These are phyloP conservation scores for Neurospora sp. DNA, from an alignment of 495 filamentous ascomycete genomes.

Conservation along the genomic window DNA sequence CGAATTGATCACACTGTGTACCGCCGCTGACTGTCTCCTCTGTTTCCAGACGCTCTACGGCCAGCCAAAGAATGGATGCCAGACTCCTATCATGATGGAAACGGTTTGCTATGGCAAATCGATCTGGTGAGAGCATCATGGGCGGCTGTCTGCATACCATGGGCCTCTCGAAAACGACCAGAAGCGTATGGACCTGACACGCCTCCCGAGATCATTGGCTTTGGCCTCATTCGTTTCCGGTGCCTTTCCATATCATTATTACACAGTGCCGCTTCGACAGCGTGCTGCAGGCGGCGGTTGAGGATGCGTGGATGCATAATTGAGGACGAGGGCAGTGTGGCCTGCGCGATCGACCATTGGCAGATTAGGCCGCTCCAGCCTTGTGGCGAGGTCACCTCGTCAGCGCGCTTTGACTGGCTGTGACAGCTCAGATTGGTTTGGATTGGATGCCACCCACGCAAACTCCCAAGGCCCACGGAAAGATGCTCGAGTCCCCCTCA, in stretches of 20 bases:
- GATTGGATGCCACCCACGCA: not conserved
- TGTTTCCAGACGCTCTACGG: not conserved
- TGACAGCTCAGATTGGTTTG: not conserved
- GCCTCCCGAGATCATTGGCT: not conserved
- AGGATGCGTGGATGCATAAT: constrained; percentile 23
- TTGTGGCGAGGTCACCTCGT: constrained; percentile 16
- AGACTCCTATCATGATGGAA: not conserved
- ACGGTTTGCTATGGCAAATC: not conserved
- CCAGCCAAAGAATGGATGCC: not conserved
- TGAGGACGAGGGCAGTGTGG: constrained; percentile 14
- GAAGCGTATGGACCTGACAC: not conserved
- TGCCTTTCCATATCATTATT: not conserved
- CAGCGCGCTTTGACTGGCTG: constrained; percentile 18
- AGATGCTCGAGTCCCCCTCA: not conserved
- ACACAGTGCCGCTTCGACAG: not conserved
- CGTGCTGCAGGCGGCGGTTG: constrained; percentile 12
- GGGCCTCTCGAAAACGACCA: not conserved
- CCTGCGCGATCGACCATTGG: constrained; percentile 16
- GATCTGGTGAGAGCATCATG: not conserved
- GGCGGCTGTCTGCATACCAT: not conserved
- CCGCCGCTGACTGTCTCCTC: not conserved
- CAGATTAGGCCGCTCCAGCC: constrained; percentile 17
- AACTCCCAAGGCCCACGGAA: not conserved
- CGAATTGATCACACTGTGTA: not conserved
- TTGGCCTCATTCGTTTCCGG: not conserved